phyloP scores from a whole-genome alignment of 2,329 filamentous ascomycete genomes.

The Dactylella cylindrospora region DNA sequence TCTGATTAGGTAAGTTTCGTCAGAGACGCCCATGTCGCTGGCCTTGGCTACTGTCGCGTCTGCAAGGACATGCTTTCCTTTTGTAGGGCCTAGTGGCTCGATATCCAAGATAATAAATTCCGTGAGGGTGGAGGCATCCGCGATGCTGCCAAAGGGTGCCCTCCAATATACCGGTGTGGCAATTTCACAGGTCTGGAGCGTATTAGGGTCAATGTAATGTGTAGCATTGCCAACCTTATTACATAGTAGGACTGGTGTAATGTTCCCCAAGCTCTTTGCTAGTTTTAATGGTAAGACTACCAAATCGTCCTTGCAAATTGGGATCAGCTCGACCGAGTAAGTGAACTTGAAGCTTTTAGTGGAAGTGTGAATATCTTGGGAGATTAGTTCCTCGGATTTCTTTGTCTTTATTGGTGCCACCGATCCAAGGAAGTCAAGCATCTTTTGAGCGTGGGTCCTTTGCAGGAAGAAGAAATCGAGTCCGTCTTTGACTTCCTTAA shows the following conservation, averaged over 20 bases:
- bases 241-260: conserved; percentile 73
- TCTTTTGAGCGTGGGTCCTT: conserved; percentile 86
- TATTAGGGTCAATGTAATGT: conserved; percentile 85
- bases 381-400: conserved; percentile 90
- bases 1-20: conserved; percentile 82
- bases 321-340: conserved; percentile 83
- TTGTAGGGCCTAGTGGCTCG: conserved; percentile 71
- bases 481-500: conserved; percentile 93
- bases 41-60: conserved; percentile 87
- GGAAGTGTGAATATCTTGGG: conserved; percentile 85
- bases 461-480: conserved; percentile 94
- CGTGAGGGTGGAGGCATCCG: conserved; percentile 79
- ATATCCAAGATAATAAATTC: conserved; percentile 97
- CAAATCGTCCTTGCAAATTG: conserved; percentile 95
- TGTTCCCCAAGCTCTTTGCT: conserved; percentile 84
- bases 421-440: conserved; percentile 84
- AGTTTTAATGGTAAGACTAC: conserved; percentile 89
- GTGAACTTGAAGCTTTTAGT: conserved; percentile 93
- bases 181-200: conserved; percentile 86
- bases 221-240: conserved; percentile 84
- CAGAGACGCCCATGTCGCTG: conserved; percentile 80
- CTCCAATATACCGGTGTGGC: conserved; percentile 85
- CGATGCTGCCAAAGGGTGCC: conserved; percentile 77
- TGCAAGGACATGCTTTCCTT: conserved; percentile 79
- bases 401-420: conserved; percentile 76